These are phyloP conservation scores for Pseudonitzschia multiseries DNA, from an alignment of 108 stramenopile species.

Conservation along the genomic window DNA sequence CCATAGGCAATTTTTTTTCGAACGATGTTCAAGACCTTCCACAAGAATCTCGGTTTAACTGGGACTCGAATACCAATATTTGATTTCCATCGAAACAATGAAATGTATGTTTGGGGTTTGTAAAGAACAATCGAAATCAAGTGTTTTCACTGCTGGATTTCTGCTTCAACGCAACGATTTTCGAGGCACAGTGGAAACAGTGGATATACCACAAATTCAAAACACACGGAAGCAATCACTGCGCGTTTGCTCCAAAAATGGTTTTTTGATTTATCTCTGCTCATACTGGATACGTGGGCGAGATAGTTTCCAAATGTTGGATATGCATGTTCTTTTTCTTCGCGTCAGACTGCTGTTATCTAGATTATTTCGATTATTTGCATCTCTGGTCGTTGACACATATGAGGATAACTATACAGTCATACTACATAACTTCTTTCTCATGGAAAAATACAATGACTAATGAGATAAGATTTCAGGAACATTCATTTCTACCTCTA, in stretches of 20 bases:
- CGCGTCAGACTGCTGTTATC: no score
- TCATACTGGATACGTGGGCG: slow-evolving; percentile 36
- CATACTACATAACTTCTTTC: no score
- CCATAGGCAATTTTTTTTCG: slow-evolving; percentile 19
- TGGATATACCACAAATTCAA: background rate
- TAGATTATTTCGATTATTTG: no score
- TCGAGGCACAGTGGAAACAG: background rate
- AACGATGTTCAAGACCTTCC: slow-evolving; percentile 12
- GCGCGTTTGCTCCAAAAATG: slow-evolving; percentile 29
- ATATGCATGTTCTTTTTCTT: no score
- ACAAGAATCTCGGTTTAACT: slow-evolving; percentile 33
- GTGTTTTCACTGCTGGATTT: no score
- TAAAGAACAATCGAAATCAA: no score
- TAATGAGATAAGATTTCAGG: no score
- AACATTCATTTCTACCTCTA: no score
- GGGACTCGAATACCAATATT: slow-evolving; percentile 19
- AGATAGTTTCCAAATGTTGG: background rate
- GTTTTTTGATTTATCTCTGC: background rate
- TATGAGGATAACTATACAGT: no score
- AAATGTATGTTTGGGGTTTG: background rate
- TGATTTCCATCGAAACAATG: background rate
- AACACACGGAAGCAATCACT: slow-evolving; percentile 26
- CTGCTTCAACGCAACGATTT: background rate
- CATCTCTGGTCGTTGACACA: no score
- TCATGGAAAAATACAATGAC: no score